phyloP scores from a whole-genome alignment of 495 filamentous ascomycete genomes.

The Xylaria longipes region DNA sequence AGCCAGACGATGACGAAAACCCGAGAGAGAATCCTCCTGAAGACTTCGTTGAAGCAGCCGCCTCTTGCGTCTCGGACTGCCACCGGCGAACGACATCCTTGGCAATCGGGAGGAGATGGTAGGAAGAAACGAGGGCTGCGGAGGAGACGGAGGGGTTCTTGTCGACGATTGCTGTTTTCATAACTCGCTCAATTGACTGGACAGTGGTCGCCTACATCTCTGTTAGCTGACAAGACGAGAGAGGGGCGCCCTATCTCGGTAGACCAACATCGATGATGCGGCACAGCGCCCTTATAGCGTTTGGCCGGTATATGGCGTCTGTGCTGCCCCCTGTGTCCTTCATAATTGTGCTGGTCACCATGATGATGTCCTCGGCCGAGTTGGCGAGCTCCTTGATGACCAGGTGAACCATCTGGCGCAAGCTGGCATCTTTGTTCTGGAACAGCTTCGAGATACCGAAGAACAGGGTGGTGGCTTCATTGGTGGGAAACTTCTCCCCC shows the following conservation, averaged over 20 bases:
- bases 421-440: constrained; percentile 97
- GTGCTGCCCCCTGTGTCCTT: constrained; percentile 97
- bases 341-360: constrained; percentile 99
- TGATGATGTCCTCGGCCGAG: constrained; percentile 99
- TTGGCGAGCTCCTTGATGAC: constrained; percentile 95
- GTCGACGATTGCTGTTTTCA: constrained; percentile 99
- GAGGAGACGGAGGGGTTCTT: constrained; percentile 98
- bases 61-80: constrained; percentile 99
- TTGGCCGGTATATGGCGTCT: constrained; percentile 93
- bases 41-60: constrained; percentile 86
- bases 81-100: constrained; percentile 94
- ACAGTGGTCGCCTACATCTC: constrained; percentile 84
- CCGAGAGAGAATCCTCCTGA: constrained; percentile 88
- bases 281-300: constrained; percentile 95
- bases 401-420: constrained; percentile 99
- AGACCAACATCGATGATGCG: constrained; percentile 91
- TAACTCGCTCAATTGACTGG: constrained; percentile 95
- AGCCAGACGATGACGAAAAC: constrained; percentile 76
- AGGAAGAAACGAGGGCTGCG: constrained; percentile 94
- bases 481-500: constrained; percentile 93
- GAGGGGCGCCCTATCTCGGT: constrained; percentile 9
- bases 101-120: constrained; percentile 95
- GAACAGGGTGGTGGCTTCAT: constrained; percentile 97
- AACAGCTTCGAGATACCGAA: constrained; percentile 99
- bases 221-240: constrained; percentile 29